A percentile compares a stretch with the other conserved stretches of the same genome.
phyloP scores from a whole-genome alignment of 2,329 filamentous ascomycete genomes.

The Diaporthe ampelina region DNA sequence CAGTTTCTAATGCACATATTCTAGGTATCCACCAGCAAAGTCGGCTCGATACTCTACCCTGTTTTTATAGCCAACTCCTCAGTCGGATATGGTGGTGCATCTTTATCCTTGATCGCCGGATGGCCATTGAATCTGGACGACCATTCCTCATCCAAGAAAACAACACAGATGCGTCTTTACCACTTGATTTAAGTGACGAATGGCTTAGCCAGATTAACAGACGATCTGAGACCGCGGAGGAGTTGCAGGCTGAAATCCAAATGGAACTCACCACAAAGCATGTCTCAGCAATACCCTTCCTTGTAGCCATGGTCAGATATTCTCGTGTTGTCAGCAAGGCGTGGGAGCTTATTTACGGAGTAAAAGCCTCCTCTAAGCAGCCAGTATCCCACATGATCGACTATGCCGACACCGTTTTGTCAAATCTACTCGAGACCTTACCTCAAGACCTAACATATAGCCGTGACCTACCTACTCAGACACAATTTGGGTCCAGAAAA shows the following conservation, averaged over 20 bases:
- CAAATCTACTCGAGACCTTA: constrained; percentile 28
- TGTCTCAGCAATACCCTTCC: constrained; percentile 27
- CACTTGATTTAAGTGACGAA: constrained; percentile 36
- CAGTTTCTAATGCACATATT: constrained; percentile 39
- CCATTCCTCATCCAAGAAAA: constrained; percentile 37
- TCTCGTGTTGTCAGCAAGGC: constrained; percentile 34
- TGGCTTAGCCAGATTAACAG: constrained; percentile 19
- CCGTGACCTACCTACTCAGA: neutral
- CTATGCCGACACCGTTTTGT: constrained; percentile 34
- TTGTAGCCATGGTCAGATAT: constrained; percentile 30
- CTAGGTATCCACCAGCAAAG: constrained; percentile 37
- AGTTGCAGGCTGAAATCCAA: constrained; percentile 6
- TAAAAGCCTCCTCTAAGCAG: constrained; percentile 5
- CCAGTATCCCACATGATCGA: constrained; percentile 34
- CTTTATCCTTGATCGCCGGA: constrained; percentile 36
- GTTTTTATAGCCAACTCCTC: constrained; percentile 32
- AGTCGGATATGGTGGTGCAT: constrained; percentile 36
- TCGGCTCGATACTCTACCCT: constrained; percentile 28
- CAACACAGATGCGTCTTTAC: constrained; percentile 22
- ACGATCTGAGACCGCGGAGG: neutral
- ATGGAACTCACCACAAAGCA: constrained; percentile 1
- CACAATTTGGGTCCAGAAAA: constrained; percentile 18
- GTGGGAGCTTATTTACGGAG: constrained; percentile 37
- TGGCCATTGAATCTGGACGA: constrained; percentile 37
- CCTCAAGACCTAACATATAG: constrained; percentile 32